phyloP scores from a whole-genome alignment of 768 basidiomycete genomes.

The Phylloporus arenicola region DNA sequence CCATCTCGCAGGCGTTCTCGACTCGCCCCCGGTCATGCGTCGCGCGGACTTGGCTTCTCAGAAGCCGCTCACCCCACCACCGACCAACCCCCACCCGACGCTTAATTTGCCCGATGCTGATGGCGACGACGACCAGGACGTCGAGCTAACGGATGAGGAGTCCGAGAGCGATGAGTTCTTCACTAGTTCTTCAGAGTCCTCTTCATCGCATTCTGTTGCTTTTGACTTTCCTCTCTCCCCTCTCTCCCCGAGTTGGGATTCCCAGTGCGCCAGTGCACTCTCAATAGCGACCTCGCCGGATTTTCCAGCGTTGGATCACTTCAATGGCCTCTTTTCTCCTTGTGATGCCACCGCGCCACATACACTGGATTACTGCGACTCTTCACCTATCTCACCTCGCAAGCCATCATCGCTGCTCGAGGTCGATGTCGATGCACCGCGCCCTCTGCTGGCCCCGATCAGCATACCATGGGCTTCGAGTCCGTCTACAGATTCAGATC shows the following conservation, averaged over 20 bases:
- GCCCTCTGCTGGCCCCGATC: conserved; percentile 18
- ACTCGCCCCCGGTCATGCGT: conserved; percentile 32
- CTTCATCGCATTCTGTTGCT: conserved; percentile 14
- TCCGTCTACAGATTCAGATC: conserved; percentile 11
- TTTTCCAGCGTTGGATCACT: conserved; percentile 12
- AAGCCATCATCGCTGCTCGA: conserved; percentile 23
- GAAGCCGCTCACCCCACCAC: conserved; percentile 39
- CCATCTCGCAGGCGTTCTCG: conserved; percentile 29
- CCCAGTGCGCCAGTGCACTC: conserved; percentile 9
- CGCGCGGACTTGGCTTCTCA: conserved; percentile 26
- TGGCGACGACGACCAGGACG: conserved; percentile 15
- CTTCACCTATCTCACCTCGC: conserved; percentile 13
- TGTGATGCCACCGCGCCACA: conserved; percentile 9
- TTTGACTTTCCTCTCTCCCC: conserved; percentile 28
- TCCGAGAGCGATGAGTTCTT: conserved; percentile 19
- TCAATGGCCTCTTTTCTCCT: conserved; percentile 17
- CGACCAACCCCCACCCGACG: conserved; percentile 36
- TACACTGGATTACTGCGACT: conserved; percentile 10
- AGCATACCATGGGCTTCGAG: conserved; percentile 21
- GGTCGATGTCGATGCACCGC: conserved; percentile 16
- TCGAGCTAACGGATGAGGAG: conserved; percentile 14
- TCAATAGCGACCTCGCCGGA: conserved; percentile 14
- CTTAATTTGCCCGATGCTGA: conserved; percentile 36
- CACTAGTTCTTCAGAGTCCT: conserved; percentile 6
- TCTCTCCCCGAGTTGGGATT: conserved; percentile 32